A percentile compares a stretch with the other conserved stretches of the same genome.
Conservation (phyloP, 208 protist species). For the Leptomonas pyrrhocoris region DNA sequence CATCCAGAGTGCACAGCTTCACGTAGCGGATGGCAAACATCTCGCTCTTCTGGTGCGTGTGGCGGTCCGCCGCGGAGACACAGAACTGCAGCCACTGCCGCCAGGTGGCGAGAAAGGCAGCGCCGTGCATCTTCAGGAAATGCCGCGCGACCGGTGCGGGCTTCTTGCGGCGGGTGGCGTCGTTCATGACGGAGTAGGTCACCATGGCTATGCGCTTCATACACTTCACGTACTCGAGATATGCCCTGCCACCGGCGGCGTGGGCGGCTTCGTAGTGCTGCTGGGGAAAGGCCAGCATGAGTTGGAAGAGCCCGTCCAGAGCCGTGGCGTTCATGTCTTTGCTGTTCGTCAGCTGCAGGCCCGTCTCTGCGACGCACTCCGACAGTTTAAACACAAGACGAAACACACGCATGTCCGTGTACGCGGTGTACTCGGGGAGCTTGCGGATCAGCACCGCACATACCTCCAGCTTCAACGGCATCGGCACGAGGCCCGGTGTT, state of each 20-base stretch:
- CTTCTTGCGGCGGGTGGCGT: slow-evolving; percentile 76
- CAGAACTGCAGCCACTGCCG: slow-evolving; percentile 74
- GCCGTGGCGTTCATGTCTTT: slow-evolving; percentile 47
- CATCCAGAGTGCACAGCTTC: slow-evolving; percentile 75
- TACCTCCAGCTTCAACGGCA: slow-evolving; percentile 51
- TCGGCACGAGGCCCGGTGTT: slow-evolving; percentile 49
- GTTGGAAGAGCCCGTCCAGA: slow-evolving; percentile 66
- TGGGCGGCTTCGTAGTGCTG: slow-evolving; percentile 52
- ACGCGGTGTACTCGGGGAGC: slow-evolving; percentile 64
- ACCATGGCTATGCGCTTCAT: slow-evolving; percentile 86
- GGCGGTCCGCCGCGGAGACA: slow-evolving; percentile 40
- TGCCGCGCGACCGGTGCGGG: slow-evolving; percentile 69
- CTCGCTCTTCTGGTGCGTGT: slow-evolving; percentile 69
- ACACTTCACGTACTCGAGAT: slow-evolving; percentile 75
- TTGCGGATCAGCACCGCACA: slow-evolving; percentile 44
- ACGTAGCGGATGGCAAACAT: slow-evolving; percentile 85
- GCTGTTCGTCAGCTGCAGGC: slow-evolving; percentile 47
- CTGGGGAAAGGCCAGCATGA: slow-evolving; percentile 68
- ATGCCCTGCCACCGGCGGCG: slow-evolving; percentile 51
- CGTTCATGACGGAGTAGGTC: slow-evolving; percentile 70
- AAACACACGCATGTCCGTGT: slow-evolving; percentile 71
- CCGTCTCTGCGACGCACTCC: slow-evolving; percentile 76
- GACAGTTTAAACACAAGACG: slow-evolving; percentile 80
- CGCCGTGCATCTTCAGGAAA: slow-evolving; percentile 50
- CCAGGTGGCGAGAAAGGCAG: slow-evolving; percentile 68